These are phyloP conservation scores for Teratosphaeria nubilosa DNA, from an alignment of 2,329 filamentous ascomycete species.

Conservation along the genomic window DNA sequence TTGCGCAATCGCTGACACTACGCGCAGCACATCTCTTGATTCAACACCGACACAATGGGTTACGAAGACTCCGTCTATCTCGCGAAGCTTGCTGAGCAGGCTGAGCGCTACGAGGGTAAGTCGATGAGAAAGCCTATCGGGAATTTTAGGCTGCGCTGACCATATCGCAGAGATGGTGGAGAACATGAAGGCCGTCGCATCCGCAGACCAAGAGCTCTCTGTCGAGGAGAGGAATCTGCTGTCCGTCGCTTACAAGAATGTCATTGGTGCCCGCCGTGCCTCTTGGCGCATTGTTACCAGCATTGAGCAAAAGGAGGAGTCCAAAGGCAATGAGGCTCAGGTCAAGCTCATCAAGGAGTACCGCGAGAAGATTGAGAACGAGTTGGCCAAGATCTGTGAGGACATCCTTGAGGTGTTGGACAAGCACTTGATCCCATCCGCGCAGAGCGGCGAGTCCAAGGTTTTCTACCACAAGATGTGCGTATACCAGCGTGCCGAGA, in stretches of 20 bases:
- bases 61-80: slow-evolving; percentile 99
- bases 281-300: slow-evolving; percentile 98
- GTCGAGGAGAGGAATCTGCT: slow-evolving; percentile 97
- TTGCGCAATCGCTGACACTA: neutral
- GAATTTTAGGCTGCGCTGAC: slow-evolving; percentile 1
- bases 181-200: slow-evolving; percentile 98
- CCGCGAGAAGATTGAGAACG: slow-evolving; percentile 94
- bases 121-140: neutral
- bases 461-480: slow-evolving; percentile 99
- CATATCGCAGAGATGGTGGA: slow-evolving; percentile 89
- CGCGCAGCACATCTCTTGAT: neutral
- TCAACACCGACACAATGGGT: slow-evolving; percentile 56
- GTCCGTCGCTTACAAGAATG: slow-evolving; percentile 98
- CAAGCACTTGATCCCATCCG: slow-evolving; percentile 85
- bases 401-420: slow-evolving; percentile 94
- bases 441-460: slow-evolving; percentile 94
- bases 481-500: slow-evolving; percentile 21
- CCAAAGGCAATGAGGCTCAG: slow-evolving; percentile 90
- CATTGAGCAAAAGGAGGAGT: slow-evolving; percentile 99
- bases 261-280: slow-evolving; percentile 90
- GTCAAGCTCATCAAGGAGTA: slow-evolving; percentile 93
- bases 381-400: slow-evolving; percentile 95
- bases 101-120: slow-evolving; percentile 97
- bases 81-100: slow-evolving; percentile 99
- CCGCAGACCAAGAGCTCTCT: slow-evolving; percentile 54